These are phyloP conservation scores for Botrytis tulipae DNA, from an alignment of 2,329 filamentous ascomycete species.

Conservation along the genomic window DNA sequence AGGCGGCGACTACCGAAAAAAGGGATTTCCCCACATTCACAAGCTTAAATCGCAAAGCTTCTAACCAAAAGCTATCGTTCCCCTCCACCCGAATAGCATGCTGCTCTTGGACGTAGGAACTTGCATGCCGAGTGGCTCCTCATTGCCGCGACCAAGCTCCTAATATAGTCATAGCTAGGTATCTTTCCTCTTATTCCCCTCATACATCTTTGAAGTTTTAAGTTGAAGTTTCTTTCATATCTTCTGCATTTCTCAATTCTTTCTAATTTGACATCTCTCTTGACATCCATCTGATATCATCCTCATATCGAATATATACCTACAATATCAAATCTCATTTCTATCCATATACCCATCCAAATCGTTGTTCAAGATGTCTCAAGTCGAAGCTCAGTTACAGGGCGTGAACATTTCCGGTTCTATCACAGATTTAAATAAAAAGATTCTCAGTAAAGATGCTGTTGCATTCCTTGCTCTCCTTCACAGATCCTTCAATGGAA, in stretches of 20 bases:
- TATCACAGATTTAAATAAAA: conserved; percentile 74
- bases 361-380: conserved; percentile 52
- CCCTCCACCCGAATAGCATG: conserved; percentile 20
- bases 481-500: conserved; percentile 90
- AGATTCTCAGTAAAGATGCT: conserved; percentile 89
- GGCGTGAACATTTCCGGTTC: conserved; percentile 83
- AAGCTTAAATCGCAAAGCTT: not conserved
- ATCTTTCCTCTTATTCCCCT: not conserved
- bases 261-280: not conserved
- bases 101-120: conserved; percentile 1
- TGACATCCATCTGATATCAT: not conserved
- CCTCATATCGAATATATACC: not conserved
- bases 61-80: conserved; percentile 14
- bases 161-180: conserved; percentile 6
- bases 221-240: not conserved
- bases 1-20: conserved; percentile 17
- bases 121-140: conserved; percentile 13
- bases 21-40: conserved; percentile 20
- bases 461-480: conserved; percentile 90
- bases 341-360: conserved; percentile 1
- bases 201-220: not conserved
- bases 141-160: conserved; percentile 16
- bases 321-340: not conserved
- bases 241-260: not conserved
- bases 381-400: conserved; percentile 74